Base-by-base conservation (phyloP, 768 basidiomycete species). In the Hypsizygus marmoreus region DNA sequence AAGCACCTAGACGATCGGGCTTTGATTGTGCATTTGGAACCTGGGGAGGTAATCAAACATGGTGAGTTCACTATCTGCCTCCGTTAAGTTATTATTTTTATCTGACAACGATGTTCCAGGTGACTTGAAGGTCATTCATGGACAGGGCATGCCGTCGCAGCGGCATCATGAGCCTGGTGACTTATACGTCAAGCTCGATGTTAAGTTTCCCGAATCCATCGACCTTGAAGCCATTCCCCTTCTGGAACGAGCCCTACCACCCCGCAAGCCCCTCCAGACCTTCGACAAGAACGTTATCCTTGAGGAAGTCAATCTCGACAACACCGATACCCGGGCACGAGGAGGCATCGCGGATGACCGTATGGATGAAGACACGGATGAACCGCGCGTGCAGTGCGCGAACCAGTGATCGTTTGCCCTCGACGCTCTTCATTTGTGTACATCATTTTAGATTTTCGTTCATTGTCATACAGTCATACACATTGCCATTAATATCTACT, bases 141-240 rank as follows among this genome's bases (percentile, higher is more conserved):
- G 89, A 4, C 95, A 98, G 71, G 97, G 97, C 51, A 99, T 99
- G 97, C 97, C 95, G 10, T 97, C 97, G 40, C 90, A 90, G 66
- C 85, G 97, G 50, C 95, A 98, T 70, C 97, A 98, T 70, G 94
- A 99, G 63, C 81, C 85, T 30, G 97, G 97, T 29, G 93, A 98
- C 68, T 79, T 99, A 49, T 93, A 82, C 64, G 78, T 99, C 67
- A 88, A 85, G 62, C 70, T 98, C 56, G 75, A 76, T 51, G 90
- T 99, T 61, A 81, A 76, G 47, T 99, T 98, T 82, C 97, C 97
- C 28, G 90, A 93, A 23, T 61, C 68, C 44, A 80, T 99, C 65
- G 79, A 87, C 48, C 73, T 82, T 24, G 71, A 75, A 24, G 70
- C 74, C 28, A 85, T 93, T 56, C 75, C 79, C 14, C 68, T 84